A percentile compares a stretch with the other conserved stretches of the same genome.
Evolutionary conservation across 345 rosid genomes (phyloP).

Genomic region (Salix suchowensis): DNA sequence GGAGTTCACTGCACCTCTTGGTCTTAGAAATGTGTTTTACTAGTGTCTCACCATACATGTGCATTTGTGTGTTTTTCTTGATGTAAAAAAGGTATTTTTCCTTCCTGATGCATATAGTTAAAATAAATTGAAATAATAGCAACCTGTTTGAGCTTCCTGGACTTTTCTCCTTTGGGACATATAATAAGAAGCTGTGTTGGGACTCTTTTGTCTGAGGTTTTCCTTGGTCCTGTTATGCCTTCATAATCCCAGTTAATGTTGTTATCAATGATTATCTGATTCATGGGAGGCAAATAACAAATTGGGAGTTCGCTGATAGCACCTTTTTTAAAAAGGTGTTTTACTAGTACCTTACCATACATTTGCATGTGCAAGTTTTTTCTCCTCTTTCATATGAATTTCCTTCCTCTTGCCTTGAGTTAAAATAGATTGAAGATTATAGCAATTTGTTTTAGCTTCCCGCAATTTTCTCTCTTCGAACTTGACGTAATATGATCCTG

Average conservation of each 20-base stretch:
- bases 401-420: not conserved
- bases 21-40: not conserved
- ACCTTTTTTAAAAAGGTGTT: not conserved
- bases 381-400: not conserved
- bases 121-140: not conserved
- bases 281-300: not conserved
- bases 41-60: not conserved
- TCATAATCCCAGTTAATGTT: not conserved
- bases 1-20: not conserved
- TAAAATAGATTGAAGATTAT: not conserved
- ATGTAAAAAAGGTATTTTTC: not conserved
- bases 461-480: not conserved
- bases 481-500: not conserved
- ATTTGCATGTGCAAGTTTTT: not conserved
- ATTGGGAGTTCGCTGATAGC: not conserved
- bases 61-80: not conserved
- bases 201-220: conserved; percentile 5
- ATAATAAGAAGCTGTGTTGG: conserved; percentile 96
- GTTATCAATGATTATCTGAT: not conserved
- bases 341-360: not conserved
- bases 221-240: not conserved
- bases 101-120: not conserved
- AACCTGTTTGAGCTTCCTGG: not conserved
- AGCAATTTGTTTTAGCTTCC: not conserved
- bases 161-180: conserved; percentile 62